phyloP scores from a whole-genome alignment of 208 protist genomes.

The Leishmania amazonensis region DNA sequence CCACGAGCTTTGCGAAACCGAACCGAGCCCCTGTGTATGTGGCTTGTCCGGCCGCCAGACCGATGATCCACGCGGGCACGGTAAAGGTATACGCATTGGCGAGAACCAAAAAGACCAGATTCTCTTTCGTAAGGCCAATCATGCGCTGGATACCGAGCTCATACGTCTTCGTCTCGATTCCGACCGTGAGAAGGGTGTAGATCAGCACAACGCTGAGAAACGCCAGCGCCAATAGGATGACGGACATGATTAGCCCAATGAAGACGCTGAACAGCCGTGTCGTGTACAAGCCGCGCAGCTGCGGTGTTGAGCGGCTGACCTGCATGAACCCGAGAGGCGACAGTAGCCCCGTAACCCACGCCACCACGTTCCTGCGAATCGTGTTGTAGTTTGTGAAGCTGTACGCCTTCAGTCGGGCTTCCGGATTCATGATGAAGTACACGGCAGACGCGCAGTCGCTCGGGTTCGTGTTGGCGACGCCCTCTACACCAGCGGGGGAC shows the following conservation, averaged over 20 bases:
- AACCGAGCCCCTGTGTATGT: constrained; percentile 41
- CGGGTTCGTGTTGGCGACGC: constrained; percentile 28
- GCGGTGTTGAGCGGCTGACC: constrained; percentile 40
- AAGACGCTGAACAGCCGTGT: constrained; percentile 86
- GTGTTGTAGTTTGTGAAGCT: constrained; percentile 43
- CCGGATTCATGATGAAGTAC: constrained; percentile 56
- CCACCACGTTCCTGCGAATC: constrained; percentile 51
- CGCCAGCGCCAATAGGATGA: constrained; percentile 87
- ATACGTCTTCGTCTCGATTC: constrained; percentile 93
- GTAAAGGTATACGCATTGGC: constrained; percentile 72
- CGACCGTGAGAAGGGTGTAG: constrained; percentile 94
- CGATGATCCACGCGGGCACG: constrained; percentile 81
- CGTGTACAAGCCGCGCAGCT: constrained; percentile 53
- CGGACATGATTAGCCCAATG: constrained; percentile 89
- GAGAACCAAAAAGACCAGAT: constrained; percentile 61
- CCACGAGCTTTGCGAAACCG: constrained; percentile 47
- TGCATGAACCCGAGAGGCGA: constrained; percentile 72
- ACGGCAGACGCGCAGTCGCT: constrained; percentile 39
- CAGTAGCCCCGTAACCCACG: constrained; percentile 52
- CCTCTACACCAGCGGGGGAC: background rate
- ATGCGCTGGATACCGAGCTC: constrained; percentile 95
- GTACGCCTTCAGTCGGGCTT: constrained; percentile 38
- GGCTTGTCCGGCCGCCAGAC: constrained; percentile 67
- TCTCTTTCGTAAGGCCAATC: constrained; percentile 75
- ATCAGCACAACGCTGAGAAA: constrained; percentile 93